These are phyloP conservation scores for Monilinia laxa DNA, from an alignment of 2,329 filamentous ascomycete genomes.

Conservation along the genomic window DNA sequence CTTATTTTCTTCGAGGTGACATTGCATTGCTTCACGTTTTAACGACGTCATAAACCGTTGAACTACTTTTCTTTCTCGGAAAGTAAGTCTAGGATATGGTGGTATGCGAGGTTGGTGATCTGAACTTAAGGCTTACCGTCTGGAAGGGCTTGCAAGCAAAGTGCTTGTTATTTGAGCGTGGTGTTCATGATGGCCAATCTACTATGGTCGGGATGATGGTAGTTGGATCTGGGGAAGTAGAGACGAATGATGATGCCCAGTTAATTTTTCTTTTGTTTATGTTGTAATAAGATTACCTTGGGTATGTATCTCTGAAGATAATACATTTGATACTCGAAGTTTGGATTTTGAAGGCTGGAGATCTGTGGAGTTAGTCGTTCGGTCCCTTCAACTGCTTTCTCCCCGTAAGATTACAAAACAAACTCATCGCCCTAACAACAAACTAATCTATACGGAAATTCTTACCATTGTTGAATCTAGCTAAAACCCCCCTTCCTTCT, in stretches of 20 bases:
- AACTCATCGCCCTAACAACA: not conserved
- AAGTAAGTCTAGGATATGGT: slow-evolving; percentile 1
- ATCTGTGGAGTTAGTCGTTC: slow-evolving; percentile 10
- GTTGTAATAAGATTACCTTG: not conserved
- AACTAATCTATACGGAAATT: not conserved
- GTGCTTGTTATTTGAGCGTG: slow-evolving; percentile 14
- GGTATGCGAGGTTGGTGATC: slow-evolving; percentile 7
- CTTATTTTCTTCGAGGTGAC: not conserved
- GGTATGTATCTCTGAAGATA: not conserved
- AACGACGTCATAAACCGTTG: slow-evolving; percentile 10
- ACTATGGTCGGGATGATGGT: not conserved
- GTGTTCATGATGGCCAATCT: slow-evolving; percentile 4
- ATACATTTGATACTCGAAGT: not conserved
- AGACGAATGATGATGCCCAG: not conserved
- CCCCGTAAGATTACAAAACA: not conserved
- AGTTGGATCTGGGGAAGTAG: slow-evolving; percentile 5
- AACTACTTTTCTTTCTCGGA: not conserved
- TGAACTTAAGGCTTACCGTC: slow-evolving; percentile 4
- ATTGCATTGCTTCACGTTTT: not conserved
- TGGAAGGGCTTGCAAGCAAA: slow-evolving; percentile 10
- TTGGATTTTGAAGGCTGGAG: not conserved
- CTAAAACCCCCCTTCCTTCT: not conserved
- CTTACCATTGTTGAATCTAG: not conserved
- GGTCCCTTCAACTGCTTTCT: not conserved
- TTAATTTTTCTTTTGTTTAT: not conserved